A percentile compares a stretch with the other conserved stretches of the same genome.
These are phyloP conservation scores for Ogataea trehalophila DNA, from an alignment of 805 yeast genomes.

Conservation along the genomic window DNA sequence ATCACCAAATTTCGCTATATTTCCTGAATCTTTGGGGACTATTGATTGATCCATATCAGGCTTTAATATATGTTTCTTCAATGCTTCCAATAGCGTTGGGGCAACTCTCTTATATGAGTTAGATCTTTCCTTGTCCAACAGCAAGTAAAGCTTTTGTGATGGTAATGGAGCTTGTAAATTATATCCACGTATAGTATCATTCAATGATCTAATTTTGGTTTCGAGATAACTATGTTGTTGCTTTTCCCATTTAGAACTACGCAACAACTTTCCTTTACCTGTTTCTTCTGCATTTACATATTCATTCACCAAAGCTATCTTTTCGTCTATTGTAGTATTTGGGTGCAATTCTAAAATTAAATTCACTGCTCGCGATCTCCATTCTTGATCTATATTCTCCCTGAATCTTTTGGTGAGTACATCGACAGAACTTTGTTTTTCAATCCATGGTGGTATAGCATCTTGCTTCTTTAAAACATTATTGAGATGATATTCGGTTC, in stretches of 20 bases:
- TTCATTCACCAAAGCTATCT: constrained; percentile 8
- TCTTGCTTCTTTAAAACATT: constrained; percentile 72
- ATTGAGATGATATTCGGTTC: constrained; percentile 74
- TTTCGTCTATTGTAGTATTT: constrained; percentile 12
- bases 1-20: constrained; percentile 11
- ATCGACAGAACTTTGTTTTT: constrained; percentile 59
- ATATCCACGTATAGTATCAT: constrained; percentile 50
- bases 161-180: constrained; percentile 61
- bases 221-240: constrained; percentile 29
- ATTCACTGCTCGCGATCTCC: constrained; percentile 32
- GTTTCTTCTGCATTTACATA: constrained; percentile 19
- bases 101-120: constrained; percentile 34
- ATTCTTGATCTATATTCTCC: constrained; percentile 35
- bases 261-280: constrained; percentile 7
- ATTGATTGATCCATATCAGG: neutral
- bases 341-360: constrained; percentile 26
- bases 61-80: constrained; percentile 20
- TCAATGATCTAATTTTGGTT: constrained; percentile 35
- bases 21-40: neutral
- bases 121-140: constrained; percentile 39
- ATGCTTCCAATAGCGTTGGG: constrained; percentile 15
- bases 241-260: constrained; percentile 35
- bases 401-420: constrained; percentile 45
- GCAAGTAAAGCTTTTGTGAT: constrained; percentile 52
- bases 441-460: constrained; percentile 87